phyloP scores from a whole-genome alignment of 2,329 filamentous ascomycete species.

The Leptographium radiaticola region DNA sequence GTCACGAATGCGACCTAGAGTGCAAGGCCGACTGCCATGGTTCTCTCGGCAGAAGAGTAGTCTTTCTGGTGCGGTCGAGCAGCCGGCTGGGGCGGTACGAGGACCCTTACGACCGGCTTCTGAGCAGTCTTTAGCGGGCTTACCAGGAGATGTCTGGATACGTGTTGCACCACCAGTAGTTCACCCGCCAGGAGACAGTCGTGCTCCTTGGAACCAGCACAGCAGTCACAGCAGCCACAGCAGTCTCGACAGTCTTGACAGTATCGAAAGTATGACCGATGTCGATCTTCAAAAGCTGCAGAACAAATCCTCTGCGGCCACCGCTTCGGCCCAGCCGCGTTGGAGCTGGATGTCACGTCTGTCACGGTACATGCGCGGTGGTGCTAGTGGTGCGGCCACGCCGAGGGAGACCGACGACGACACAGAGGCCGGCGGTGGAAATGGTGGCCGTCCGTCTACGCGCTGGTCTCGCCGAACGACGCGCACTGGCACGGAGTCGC shows the following conservation, averaged over 20 bases:
- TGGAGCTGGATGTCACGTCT: slow-evolving; percentile 13
- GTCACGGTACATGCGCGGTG: slow-evolving; percentile 7
- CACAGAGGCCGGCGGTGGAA: not conserved
- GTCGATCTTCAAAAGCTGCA: not conserved
- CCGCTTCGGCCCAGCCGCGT: not conserved
- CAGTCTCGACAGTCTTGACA: not conserved
- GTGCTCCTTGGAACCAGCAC: not conserved
- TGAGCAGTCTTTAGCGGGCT: too few species aligned
- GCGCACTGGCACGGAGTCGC: slow-evolving; percentile 2
- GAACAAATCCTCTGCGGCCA: not conserved
- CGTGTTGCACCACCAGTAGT: not conserved
- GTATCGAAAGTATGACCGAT: not conserved
- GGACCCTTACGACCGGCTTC: too few species aligned
- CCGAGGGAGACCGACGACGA: not conserved
- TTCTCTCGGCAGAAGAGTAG: too few species aligned
- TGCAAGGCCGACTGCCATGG: too few species aligned
- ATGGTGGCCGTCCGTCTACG: slow-evolving; percentile 4
- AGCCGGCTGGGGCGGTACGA: too few species aligned
- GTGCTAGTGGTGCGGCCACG: not conserved
- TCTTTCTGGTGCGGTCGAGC: too few species aligned
- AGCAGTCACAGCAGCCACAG: not conserved
- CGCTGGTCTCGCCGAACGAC: slow-evolving; percentile 10
- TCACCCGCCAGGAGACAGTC: not conserved
- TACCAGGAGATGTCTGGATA: not conserved
- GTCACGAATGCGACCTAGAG: too few species aligned